A percentile compares a stretch with the other conserved stretches of the same genome.
phyloP scores from a whole-genome alignment of 2,329 filamentous ascomycete species.

The Colletotrichum gloeosporioides region DNA sequence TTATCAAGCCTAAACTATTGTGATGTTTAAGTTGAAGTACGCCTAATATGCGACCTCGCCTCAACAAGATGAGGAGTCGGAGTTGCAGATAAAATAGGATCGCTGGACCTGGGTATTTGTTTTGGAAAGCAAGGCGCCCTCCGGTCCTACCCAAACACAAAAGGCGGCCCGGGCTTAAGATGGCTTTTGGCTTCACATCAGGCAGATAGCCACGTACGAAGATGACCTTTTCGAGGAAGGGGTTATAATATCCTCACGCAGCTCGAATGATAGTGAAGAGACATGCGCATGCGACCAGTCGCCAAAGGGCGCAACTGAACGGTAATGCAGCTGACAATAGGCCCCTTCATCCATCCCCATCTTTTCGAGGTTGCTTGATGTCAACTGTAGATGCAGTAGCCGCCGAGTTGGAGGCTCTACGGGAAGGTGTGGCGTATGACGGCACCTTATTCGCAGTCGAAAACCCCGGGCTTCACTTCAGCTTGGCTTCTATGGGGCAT shows the following conservation, averaged over 20 bases:
- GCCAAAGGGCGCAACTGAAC: background rate
- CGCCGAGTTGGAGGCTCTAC: background rate
- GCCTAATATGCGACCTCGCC: background rate
- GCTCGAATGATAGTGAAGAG: background rate
- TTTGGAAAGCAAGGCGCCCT: background rate
- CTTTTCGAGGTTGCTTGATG: background rate
- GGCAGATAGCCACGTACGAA: too few relatives aligned
- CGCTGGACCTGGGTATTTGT: background rate
- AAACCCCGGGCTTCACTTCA: background rate
- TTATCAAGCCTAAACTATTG: background rate
- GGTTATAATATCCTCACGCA: background rate
- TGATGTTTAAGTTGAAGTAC: background rate
- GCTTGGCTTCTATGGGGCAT: background rate
- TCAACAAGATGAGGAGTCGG: background rate
- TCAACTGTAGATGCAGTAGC: background rate
- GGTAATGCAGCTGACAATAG: background rate
- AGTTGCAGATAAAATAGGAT: background rate
- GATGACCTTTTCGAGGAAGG: too few relatives aligned
- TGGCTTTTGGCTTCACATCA: background rate
- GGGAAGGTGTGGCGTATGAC: background rate
- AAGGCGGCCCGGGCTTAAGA: background rate
- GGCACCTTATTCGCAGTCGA: background rate
- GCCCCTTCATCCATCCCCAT: accelerated
- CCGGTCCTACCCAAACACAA: background rate
- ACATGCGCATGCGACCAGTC: accelerated